Evolutionary conservation across 2,329 filamentous ascomycete genomes (phyloP), one percentile per base, ranked within the genome.

Genomic region (Lachnellula subtilissima): DNA sequence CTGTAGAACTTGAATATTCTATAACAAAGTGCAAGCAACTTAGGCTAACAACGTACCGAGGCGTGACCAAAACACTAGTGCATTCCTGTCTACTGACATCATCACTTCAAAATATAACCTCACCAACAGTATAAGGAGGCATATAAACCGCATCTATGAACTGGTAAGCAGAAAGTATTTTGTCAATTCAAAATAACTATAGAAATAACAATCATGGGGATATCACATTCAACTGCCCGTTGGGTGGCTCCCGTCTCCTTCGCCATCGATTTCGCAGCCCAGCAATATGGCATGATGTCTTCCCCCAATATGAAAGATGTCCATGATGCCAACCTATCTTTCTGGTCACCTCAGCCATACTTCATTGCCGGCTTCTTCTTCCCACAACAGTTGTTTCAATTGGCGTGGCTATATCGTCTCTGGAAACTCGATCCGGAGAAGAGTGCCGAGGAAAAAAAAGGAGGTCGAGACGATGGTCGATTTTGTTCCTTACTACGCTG

Each of bases 361-460:
- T 82, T 83, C 69, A 83, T 85, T 58, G 81, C 72, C 0, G 78
- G 71, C 15, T 84, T 85, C 72, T 85, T 85, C 73, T 81, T 82
- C 66, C 80, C 80, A 0, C 81, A 85, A 65, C 81, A 84, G 65
- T 64, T 84, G 4, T 77, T 83, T 65, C 80, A 84, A 67, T 64
- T 83, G 2, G 75, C 72, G 2, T 85, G 80, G 81, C 69, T 84
- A 5, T 84, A 79, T 70, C 74, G 76, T 58, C 71, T 85, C 2
- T 82, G 75, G 71, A 77, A 74, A 51, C 70, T 78, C 8, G 72
- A 78, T 49, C 68, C 73, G 0, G 75, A 70, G 47, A 71, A 72
- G 50, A 65, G 68, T 48, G 62, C 56, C 25, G 58, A 75, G 37
- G 67, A 71, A 42, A 72, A 72, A 72, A 47, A 55, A 58, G 11